A percentile compares a stretch with the other conserved stretches of the same genome.
Conservation (phyloP, 257 asterid genomes). For the Penstemon barbatus region DNA sequence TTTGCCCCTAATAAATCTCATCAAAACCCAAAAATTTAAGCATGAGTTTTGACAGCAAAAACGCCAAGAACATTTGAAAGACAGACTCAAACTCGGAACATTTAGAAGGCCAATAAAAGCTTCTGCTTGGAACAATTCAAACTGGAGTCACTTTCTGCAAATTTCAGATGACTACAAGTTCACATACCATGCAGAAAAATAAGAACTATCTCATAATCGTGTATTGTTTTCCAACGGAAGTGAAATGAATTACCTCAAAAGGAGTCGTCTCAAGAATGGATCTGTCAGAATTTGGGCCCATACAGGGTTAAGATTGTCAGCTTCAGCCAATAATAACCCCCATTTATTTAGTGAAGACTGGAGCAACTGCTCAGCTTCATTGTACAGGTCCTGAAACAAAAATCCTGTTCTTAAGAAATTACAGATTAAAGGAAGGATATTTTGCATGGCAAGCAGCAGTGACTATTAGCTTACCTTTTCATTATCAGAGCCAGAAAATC, state of each 20-base stretch:
- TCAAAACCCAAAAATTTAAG: neutral
- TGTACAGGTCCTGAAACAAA: constrained; percentile 63
- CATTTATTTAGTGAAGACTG: constrained; percentile 64
- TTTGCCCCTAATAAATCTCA: constrained; percentile 1
- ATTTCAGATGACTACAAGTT: constrained; percentile 11
- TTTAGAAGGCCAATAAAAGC: no score
- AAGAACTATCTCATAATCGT: neutral
- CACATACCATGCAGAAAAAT: neutral
- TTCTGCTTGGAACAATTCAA: no score
- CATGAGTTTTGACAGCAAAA: neutral
- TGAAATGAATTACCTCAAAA: constrained; percentile 58
- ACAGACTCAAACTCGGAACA: constrained; percentile 1
- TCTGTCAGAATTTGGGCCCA: constrained; percentile 83
- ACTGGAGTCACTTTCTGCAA: neutral
- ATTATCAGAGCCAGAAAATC: constrained; percentile 68
- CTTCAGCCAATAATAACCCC: constrained; percentile 64
- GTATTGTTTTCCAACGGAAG: neutral
- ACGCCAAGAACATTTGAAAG: constrained; percentile 5
- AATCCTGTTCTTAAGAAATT: constrained; percentile 24
- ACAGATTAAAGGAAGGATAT: neutral
- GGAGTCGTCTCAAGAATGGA: constrained; percentile 85
- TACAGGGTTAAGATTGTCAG: constrained; percentile 65
- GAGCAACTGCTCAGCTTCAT: constrained; percentile 70
- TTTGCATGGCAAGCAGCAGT: constrained; percentile 7
- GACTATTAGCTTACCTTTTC: constrained; percentile 53